Evolutionary conservation across 148 eudicot species (phyloP).

Genomic region (Mesembryanthemum crystallinum): DNA sequence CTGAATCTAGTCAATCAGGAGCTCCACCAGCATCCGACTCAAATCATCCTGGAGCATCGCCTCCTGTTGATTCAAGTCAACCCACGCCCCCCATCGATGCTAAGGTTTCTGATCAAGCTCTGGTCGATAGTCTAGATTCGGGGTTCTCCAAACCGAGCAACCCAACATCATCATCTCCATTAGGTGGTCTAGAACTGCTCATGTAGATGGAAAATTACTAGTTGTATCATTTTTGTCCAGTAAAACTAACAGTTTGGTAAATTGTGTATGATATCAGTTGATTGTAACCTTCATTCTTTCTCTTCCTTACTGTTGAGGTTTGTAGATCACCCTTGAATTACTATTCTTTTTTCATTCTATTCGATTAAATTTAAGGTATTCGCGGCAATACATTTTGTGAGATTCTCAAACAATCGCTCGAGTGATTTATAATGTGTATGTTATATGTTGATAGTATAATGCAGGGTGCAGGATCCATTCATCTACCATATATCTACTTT

Average conservation of each 20-base stretch:
- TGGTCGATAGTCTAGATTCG: conserved; percentile 15
- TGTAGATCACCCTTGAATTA: neutral
- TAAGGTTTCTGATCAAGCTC: conserved; percentile 16
- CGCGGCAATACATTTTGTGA: neutral
- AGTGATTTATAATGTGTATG: neutral
- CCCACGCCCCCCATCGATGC: neutral
- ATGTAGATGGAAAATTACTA: conserved; percentile 12
- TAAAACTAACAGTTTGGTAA: neutral
- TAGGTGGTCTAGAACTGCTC: conserved; percentile 28
- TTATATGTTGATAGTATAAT: neutral
- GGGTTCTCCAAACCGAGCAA: conserved; percentile 21
- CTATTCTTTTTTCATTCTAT: neutral
- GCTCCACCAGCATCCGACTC: conserved; percentile 13
- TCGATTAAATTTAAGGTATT: neutral
- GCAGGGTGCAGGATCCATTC: too few species aligned
- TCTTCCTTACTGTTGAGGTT: neutral
- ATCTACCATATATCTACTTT: neutral
- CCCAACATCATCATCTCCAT: conserved; percentile 23
- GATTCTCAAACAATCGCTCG: neutral
- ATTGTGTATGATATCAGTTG: conserved; percentile 6
- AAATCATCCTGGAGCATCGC: conserved; percentile 27
- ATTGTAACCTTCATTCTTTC: conserved; percentile 3
- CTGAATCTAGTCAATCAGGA: conserved; percentile 25
- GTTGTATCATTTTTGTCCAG: conserved; percentile 1
- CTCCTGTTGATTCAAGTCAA: conserved; percentile 23